phyloP scores from a whole-genome alignment of 2,329 filamentous ascomycete species.

The Aspergillus pseudotamarii region DNA sequence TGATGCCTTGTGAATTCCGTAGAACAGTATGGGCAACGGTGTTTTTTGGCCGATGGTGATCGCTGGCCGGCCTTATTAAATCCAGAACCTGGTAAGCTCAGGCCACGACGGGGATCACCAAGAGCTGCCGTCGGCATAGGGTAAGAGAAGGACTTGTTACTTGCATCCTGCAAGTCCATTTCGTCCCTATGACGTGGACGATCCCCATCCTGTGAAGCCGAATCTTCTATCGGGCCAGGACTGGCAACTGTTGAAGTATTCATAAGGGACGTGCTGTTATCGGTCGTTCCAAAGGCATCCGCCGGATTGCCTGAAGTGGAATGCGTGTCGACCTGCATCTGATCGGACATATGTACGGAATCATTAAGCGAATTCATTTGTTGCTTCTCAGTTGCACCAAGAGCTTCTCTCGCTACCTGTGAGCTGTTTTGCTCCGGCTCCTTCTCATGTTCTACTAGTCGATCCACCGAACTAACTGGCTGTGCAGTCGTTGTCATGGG shows the following conservation, averaged over 20 bases:
- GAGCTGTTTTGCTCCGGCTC: slow-evolving; percentile 39
- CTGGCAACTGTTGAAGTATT: slow-evolving; percentile 53
- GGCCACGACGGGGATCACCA: slow-evolving; percentile 58
- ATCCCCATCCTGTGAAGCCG: slow-evolving; percentile 45
- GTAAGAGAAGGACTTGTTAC: slow-evolving; percentile 65
- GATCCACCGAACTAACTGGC: slow-evolving; percentile 53
- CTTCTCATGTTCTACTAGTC: slow-evolving; percentile 34
- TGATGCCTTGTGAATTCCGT: slow-evolving; percentile 97
- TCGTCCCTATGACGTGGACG: slow-evolving; percentile 40
- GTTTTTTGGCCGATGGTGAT: slow-evolving; percentile 80
- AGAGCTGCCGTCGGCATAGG: slow-evolving; percentile 58
- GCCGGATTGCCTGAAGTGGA: slow-evolving; percentile 55
- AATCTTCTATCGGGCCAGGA: slow-evolving; percentile 50
- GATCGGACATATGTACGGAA: slow-evolving; percentile 53
- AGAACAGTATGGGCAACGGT: slow-evolving; percentile 94
- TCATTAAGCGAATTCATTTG: slow-evolving; percentile 47
- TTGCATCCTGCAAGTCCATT: slow-evolving; percentile 41
- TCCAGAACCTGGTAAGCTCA: slow-evolving; percentile 61
- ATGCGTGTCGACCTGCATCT: slow-evolving; percentile 51
- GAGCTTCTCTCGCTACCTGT: slow-evolving; percentile 46
- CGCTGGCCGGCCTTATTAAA: slow-evolving; percentile 61
- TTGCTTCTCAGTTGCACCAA: slow-evolving; percentile 42
- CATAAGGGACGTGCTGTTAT: slow-evolving; percentile 55
- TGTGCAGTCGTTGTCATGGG: slow-evolving; percentile 55
- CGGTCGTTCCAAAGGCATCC: slow-evolving; percentile 53